A percentile compares a stretch with the other conserved stretches of the same genome.
These are phyloP conservation scores for Diutina pseudorugosa DNA, from an alignment of 1,139 yeast species.

Conservation along the genomic window DNA sequence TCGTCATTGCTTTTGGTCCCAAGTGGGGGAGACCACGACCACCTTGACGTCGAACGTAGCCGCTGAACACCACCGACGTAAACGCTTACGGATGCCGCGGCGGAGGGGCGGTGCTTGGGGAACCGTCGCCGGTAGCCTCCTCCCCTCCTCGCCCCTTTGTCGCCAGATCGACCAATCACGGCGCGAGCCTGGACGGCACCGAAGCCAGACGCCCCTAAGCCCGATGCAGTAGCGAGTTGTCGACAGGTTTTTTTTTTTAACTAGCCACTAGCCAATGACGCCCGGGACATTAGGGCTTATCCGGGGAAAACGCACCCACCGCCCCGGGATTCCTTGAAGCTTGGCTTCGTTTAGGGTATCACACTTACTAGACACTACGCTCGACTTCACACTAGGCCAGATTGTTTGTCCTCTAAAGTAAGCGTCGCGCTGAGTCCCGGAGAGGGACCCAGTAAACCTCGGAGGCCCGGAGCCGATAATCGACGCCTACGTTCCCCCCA, in stretches of 20 bases:
- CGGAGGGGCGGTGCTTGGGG: not conserved
- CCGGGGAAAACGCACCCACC: not conserved
- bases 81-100: not conserved
- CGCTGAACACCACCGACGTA: too few relatives aligned
- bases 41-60: too few relatives aligned
- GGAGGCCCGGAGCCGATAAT: not conserved
- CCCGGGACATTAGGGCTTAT: not conserved
- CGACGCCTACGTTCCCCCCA: too few relatives aligned
- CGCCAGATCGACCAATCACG: not conserved
- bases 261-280: not conserved
- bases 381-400: too few relatives aligned
- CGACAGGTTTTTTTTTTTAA: not conserved
- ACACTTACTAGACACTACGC: too few relatives aligned
- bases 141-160: not conserved
- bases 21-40: too few relatives aligned
- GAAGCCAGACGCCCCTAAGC: not conserved
- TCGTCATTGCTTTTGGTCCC: not conserved
- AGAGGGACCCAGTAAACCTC: too few relatives aligned
- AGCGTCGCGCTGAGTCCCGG: too few relatives aligned
- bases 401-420: too few relatives aligned
- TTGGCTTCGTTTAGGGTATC: too few relatives aligned
- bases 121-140: not conserved
- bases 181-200: not conserved
- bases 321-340: too few relatives aligned
- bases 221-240: slow-evolving; percentile 4